A percentile compares a stretch with the other conserved stretches of the same genome.
phyloP scores from a whole-genome alignment of 2,329 filamentous ascomycete genomes.

The Teratosphaeria destructans region DNA sequence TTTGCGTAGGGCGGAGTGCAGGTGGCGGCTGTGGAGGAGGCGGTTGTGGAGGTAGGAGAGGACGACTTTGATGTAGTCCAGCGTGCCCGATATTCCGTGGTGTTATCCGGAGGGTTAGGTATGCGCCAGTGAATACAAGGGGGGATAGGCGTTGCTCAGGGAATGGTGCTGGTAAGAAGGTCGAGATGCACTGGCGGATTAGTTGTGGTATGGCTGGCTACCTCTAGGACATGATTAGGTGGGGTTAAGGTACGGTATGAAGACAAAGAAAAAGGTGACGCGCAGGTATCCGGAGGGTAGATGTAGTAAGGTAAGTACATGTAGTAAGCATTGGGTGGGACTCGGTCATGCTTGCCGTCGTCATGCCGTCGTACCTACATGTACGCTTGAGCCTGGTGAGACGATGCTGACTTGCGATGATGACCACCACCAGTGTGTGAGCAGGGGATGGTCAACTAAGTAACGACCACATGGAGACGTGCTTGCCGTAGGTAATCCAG shows the following conservation, averaged over 20 bases:
- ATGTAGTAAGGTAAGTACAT: no score
- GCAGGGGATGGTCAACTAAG: not conserved
- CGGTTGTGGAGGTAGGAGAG: not conserved
- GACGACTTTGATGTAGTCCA: not conserved
- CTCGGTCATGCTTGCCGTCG: not conserved
- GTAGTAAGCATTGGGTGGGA: not conserved
- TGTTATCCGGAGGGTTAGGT: not conserved
- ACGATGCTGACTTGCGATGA: not conserved
- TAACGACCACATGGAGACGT: not conserved
- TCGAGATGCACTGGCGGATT: not conserved
- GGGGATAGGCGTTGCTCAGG: not conserved
- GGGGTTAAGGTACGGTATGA: not conserved
- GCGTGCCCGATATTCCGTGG: not conserved
- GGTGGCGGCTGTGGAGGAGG: not conserved
- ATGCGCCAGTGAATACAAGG: not conserved
- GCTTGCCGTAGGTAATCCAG: not conserved
- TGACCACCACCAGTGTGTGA: not conserved
- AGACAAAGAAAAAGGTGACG: not conserved
- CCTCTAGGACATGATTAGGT: not conserved
- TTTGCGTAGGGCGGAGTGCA: not conserved
- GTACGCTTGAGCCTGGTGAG: not conserved
- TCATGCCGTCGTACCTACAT: not conserved
- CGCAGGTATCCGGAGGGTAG: not conserved
- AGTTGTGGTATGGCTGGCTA: not conserved
- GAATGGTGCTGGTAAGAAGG: not conserved